Evolutionary conservation across 441 rosid genomes (phyloP), one percentile per base, ranked within the genome.

Genomic region (Gossypium schwendimanii): DNA sequence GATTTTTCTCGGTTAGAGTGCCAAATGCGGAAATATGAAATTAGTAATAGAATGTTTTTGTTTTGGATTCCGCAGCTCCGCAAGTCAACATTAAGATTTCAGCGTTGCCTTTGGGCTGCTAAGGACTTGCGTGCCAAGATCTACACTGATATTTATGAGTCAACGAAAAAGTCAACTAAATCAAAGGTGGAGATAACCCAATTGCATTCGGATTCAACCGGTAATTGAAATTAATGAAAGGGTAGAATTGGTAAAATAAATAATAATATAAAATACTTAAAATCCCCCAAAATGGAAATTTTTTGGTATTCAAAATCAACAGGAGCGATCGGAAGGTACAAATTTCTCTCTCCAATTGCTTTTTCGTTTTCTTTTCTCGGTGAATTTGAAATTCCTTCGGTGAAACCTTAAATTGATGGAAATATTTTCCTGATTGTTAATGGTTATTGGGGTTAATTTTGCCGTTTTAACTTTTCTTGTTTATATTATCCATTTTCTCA

Each of bases 261-360:
- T n/a, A 49, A 47, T 3, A 24, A 15, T 33, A 47, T n/a, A 1
- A n/a, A 11, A 3, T 20, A 55, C 60, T 20, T 20, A 21, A 9
- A 53, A 24, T 8, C 59, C 60, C 10, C 59, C 60, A 14, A 20
- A 1, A 64, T 12, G 15, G 53, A 8, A 5, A 4, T 23, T n/a
- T 45, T 45, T 1, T 52, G 61, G 17, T 59, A 1, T 69, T 33
- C 63, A 36, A 58, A 10, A 8, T 55, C 26, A 55, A 55, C 67
- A 52, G 71, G 59, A 41, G 55, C 71, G 60, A 53, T 50, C 8
- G 44, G 54, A 31, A 58, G 83, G 84, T 79, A 63, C 54, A 14
- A 24, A 2, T 6, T 18, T 61, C 24, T 71, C n/a, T 45, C 31
- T 1, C 65, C n/a, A 33, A 0, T 20, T 31, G 20, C 6, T 39